A percentile compares a stretch with the other conserved stretches of the same genome.
Evolutionary conservation across 768 basidiomycete genomes (phyloP).

Genomic region (Naganishia friedmannii): DNA sequence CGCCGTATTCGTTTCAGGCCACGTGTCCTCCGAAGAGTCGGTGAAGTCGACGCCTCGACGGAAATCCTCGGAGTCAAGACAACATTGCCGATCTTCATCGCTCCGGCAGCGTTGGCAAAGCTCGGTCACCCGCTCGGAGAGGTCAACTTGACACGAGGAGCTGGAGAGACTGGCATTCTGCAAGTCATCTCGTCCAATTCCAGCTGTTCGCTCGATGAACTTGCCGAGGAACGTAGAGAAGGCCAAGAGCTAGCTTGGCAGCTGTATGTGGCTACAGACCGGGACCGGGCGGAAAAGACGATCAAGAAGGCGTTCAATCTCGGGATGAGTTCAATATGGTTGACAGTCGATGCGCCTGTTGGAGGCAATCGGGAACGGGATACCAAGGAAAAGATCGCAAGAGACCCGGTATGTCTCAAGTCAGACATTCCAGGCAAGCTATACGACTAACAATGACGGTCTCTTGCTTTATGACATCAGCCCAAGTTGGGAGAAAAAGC

Average conservation of each 20-base stretch:
- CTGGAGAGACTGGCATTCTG: conserved; percentile 37
- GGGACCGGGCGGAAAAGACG: conserved; percentile 38
- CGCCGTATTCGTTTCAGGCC: conserved; percentile 79
- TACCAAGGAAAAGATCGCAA: conserved; percentile 35
- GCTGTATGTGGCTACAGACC: conserved; percentile 37
- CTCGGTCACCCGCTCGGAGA: conserved; percentile 36
- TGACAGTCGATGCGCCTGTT: conserved; percentile 46
- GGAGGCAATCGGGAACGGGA: conserved; percentile 35
- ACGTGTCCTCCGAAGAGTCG: conserved; percentile 59
- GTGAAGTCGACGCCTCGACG: conserved; percentile 46
- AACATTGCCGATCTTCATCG: conserved; percentile 76
- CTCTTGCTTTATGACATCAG: conserved; percentile 48
- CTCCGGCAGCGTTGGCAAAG: conserved; percentile 63
- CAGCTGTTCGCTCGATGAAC: conserved; percentile 44
- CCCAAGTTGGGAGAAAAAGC: conserved; percentile 37
- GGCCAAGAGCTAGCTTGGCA: conserved; percentile 47
- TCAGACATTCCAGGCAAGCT: too few species aligned
- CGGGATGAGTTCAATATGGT: conserved; percentile 45
- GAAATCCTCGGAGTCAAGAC: conserved; percentile 63
- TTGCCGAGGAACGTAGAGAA: conserved; percentile 34
- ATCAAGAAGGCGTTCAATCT: conserved; percentile 44
- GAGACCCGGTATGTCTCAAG: conserved; percentile 34
- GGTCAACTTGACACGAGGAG: conserved; percentile 41
- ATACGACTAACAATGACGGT: background rate
- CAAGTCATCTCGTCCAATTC: conserved; percentile 44